Evolutionary conservation across 2,329 filamentous ascomycete species (phyloP), one percentile per base, ranked within the genome.

Genomic region (Teratosphaeria nubilosa): DNA sequence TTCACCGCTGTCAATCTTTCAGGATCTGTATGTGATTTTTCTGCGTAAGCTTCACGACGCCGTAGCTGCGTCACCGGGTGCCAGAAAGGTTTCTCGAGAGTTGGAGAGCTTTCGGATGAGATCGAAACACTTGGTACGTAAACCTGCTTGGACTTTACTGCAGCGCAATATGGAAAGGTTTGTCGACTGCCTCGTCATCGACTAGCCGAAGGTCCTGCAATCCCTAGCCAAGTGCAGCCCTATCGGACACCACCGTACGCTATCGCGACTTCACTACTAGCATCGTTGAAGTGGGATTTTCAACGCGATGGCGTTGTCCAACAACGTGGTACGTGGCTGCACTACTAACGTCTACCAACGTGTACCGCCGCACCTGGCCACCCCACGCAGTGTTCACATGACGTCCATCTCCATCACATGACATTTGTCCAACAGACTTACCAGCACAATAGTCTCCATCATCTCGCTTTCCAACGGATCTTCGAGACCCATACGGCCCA

Each of bases 401-500:
- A 41, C 34, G 16, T 16, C 14, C 34, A n/a, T 41, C 34, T 41
- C 34, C 34, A 41, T 16, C 16, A 14, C 34, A 30, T 30, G 1
- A 30, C 7, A 30, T n/a, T 2, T 41, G 5, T n/a, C 34, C 34
- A n/a, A 2, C 34, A 16, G 14, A 41, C 13, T 30, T n/a, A 48
- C 41, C 10, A 48, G 20, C 20, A 11, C n/a, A 48, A 20, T 22
- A 5, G 41, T n/a, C 41, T 10, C 22, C 1, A 5, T 27, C 59
- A 84, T 59, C 73, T 74, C 61, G 77, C 77, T 77, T 90, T 91
- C 89, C 88, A 91, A 66, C 89, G 77, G 62, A 94, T 77, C 65
- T 80, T 80, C 6, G 83, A 81, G 58, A 90, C 86, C 88, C 90
- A 95, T 54, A 71, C 76, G 10, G 83, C 86, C 81, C 87, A 94